phyloP scores from a whole-genome alignment of 441 rosid genomes.

The Adansonia rubrostipa region DNA sequence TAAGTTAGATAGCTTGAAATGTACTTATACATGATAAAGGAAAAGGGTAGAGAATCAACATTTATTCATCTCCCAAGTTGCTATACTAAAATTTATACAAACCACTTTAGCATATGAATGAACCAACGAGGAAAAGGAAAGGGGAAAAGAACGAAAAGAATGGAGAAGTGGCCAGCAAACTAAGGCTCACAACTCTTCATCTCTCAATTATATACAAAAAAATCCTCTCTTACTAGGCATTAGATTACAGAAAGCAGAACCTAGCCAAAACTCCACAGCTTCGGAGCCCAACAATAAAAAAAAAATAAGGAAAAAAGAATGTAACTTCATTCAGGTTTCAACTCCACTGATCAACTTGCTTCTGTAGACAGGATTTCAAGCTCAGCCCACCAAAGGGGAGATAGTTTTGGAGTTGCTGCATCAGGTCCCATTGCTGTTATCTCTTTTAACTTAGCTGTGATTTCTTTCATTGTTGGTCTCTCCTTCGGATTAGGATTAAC shows the following conservation, averaged over 20 bases:
- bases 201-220: conserved; percentile 32
- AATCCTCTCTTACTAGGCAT: neutral
- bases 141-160: conserved; percentile 7
- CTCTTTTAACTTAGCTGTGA: conserved; percentile 62
- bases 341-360: conserved; percentile 42
- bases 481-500: conserved; percentile 57
- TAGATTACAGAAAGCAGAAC: conserved; percentile 16
- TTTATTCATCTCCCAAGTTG: conserved; percentile 27
- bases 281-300: conserved; percentile 20
- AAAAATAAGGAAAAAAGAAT: neutral
- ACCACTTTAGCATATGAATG: conserved; percentile 20
- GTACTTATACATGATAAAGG: neutral
- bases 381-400: conserved; percentile 97
- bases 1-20: neutral
- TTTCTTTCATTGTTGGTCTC: conserved; percentile 65
- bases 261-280: conserved; percentile 23
- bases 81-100: conserved; percentile 24
- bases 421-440: conserved; percentile 74
- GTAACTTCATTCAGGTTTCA: conserved; percentile 12
- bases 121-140: neutral
- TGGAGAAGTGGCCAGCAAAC: conserved; percentile 8
- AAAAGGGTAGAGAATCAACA: conserved; percentile 1
- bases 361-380: conserved; percentile 78
- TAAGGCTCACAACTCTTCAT: neutral
- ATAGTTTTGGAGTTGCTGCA: conserved; percentile 70